These are phyloP conservation scores for Schizothecium vesticola DNA, from an alignment of 495 filamentous ascomycete genomes.

Conservation along the genomic window DNA sequence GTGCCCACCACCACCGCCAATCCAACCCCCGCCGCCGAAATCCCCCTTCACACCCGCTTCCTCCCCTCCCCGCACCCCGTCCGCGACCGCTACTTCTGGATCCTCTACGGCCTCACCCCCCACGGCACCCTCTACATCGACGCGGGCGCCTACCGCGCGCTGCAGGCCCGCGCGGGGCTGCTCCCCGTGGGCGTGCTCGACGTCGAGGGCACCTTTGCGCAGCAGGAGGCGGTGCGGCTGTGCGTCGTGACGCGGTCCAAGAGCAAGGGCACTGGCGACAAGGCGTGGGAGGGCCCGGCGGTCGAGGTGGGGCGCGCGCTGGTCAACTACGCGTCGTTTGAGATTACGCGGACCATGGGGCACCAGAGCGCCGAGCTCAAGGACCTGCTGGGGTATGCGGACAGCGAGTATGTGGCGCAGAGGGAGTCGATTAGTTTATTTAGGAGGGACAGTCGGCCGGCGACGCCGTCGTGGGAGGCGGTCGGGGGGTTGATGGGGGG, in stretches of 20 bases:
- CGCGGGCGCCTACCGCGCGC: slow-evolving; percentile 72
- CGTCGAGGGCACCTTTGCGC: slow-evolving; percentile 78
- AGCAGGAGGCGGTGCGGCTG: slow-evolving; percentile 85
- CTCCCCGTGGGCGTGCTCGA: slow-evolving; percentile 87
- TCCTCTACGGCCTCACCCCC: slow-evolving; percentile 87
- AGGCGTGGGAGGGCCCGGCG: slow-evolving; percentile 47
- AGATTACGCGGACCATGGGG: slow-evolving; percentile 81
- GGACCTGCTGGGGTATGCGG: slow-evolving; percentile 76
- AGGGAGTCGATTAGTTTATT: slow-evolving; percentile 85
- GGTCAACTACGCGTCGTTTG: slow-evolving; percentile 83
- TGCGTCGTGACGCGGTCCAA: slow-evolving; percentile 59
- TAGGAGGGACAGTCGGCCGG: slow-evolving; percentile 34
- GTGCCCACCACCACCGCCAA: slow-evolving; percentile 24
- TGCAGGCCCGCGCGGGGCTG: slow-evolving; percentile 77
- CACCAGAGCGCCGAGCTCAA: slow-evolving; percentile 75
- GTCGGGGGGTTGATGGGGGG: slow-evolving; percentile 26
- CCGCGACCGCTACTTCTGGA: slow-evolving; percentile 91
- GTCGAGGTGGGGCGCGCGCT: slow-evolving; percentile 87
- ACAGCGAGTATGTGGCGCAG: slow-evolving; percentile 89
- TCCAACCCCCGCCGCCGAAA: slow-evolving; percentile 25
- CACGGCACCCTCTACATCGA: slow-evolving; percentile 93
- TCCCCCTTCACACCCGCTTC: slow-evolving; percentile 87
- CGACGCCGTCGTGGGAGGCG: slow-evolving; percentile 30
- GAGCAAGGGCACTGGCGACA: slow-evolving; percentile 20
- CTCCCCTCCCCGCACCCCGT: slow-evolving; percentile 81